Percentiles rank a stretch among this genome's conserved stretches.
phyloP scores from a whole-genome alignment of 2,329 filamentous ascomycete species.

The Xylariomycetidae sp. region DNA sequence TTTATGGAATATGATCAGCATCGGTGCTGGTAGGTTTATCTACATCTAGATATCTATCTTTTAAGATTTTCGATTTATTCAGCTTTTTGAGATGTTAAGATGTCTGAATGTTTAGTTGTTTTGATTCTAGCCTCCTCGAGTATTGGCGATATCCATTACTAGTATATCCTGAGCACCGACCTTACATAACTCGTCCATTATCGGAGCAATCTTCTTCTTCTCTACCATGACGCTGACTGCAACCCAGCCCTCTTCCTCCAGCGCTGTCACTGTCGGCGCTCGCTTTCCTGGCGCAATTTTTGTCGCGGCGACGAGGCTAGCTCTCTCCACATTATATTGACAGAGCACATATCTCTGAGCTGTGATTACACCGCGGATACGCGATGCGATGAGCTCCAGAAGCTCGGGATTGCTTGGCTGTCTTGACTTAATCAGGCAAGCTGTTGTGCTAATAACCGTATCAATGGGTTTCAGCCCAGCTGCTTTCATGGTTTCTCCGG shows the following conservation, averaged over 20 bases:
- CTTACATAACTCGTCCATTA: conserved; percentile 78
- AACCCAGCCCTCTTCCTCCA: conserved; percentile 89
- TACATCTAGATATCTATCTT: neutral
- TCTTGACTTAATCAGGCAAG: conserved; percentile 88
- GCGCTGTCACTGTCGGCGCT: conserved; percentile 82
- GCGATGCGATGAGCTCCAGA: conserved; percentile 76
- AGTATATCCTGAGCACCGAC: conserved; percentile 81
- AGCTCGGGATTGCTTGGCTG: conserved; percentile 74
- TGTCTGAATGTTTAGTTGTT: too few relatives aligned
- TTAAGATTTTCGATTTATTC: too few relatives aligned
- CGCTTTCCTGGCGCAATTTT: conserved; percentile 89
- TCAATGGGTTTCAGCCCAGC: conserved; percentile 91
- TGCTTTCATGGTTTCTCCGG: conserved; percentile 96
- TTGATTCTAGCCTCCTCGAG: too few relatives aligned
- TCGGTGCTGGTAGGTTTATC: neutral
- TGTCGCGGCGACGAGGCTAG: conserved; percentile 60
- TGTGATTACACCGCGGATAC: conserved; percentile 91
- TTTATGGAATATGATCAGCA: neutral
- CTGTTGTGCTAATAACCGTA: conserved; percentile 83
- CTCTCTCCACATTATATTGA: conserved; percentile 87
- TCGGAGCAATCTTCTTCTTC: conserved; percentile 76
- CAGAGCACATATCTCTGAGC: conserved; percentile 92
- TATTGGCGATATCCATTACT: conserved; percentile 79
- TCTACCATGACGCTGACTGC: conserved; percentile 93
- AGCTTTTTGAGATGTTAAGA: too few relatives aligned